Conservation (phyloP, 2,329 filamentous ascomycete species). For the Chalaropsis thielavioides region DNA sequence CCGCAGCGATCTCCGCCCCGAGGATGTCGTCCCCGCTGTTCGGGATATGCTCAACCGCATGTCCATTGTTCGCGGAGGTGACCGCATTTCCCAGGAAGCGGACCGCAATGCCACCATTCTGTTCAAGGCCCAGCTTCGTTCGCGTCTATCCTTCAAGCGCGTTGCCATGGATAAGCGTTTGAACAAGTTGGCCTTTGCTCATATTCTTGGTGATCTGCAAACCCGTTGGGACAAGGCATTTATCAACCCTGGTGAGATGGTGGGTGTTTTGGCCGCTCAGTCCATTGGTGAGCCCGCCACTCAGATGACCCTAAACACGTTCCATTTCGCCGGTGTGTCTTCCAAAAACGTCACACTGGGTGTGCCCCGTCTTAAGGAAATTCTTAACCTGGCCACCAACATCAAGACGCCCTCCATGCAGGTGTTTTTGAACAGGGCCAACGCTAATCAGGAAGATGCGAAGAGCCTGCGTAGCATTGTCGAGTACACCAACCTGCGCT, state of each 20-base stretch:
- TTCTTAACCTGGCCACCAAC: slow-evolving; percentile 92
- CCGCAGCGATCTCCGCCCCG: slow-evolving; percentile 78
- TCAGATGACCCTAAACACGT: slow-evolving; percentile 98
- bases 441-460: slow-evolving; percentile 60
- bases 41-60: slow-evolving; percentile 60
- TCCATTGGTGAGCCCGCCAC: slow-evolving; percentile 98
- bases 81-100: slow-evolving; percentile 70
- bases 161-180: slow-evolving; percentile 74
- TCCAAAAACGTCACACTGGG: slow-evolving; percentile 99
- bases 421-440: slow-evolving; percentile 58
- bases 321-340: slow-evolving; percentile 99
- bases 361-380: slow-evolving; percentile 98
- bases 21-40: slow-evolving; percentile 72
- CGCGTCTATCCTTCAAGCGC: slow-evolving; percentile 81
- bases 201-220: slow-evolving; percentile 81
- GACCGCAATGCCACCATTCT: slow-evolving; percentile 78
- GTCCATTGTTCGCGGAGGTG: slow-evolving; percentile 72
- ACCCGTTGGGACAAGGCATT: slow-evolving; percentile 73
- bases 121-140: slow-evolving; percentile 83
- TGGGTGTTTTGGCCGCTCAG: slow-evolving; percentile 91
- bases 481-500: slow-evolving; percentile 86
- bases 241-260: slow-evolving; percentile 94
- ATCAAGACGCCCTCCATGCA: slow-evolving; percentile 98
- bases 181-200: slow-evolving; percentile 83
- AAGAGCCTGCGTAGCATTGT: slow-evolving; percentile 78